These are phyloP conservation scores for Cladosporium oxysporum DNA, from an alignment of 2,329 filamentous ascomycete genomes.

Conservation along the genomic window DNA sequence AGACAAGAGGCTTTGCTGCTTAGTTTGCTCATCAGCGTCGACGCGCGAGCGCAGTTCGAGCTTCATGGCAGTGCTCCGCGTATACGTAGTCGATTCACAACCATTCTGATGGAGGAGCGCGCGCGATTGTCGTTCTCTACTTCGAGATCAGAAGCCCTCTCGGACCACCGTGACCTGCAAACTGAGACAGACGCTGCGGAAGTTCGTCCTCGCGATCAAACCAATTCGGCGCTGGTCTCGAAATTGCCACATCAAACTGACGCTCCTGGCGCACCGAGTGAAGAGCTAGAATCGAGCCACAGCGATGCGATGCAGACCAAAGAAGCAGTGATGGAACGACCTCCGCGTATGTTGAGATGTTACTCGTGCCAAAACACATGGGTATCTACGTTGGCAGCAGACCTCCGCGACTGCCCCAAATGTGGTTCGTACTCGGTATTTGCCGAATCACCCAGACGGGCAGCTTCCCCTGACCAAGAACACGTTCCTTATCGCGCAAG, in stretches of 20 bases:
- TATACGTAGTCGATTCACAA: background rate
- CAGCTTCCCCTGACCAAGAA: background rate
- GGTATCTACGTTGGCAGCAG: background rate
- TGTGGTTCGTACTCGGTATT: background rate
- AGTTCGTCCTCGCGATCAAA: background rate
- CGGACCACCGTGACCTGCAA: background rate
- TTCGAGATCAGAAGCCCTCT: background rate
- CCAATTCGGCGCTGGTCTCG: too few species aligned
- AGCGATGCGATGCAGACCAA: background rate
- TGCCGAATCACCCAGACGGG: background rate
- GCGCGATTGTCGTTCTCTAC: background rate
- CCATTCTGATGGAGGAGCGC: background rate
- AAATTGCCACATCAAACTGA: too few species aligned
- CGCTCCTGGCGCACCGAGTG: background rate
- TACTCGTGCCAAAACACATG: background rate
- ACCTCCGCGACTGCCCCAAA: background rate
- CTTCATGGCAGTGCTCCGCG: background rate
- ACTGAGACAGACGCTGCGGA: background rate
- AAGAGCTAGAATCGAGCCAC: background rate
- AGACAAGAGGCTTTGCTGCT: background rate
- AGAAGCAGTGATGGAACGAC: background rate
- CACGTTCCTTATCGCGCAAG: background rate
- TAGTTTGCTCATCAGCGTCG: constrained; percentile 4
- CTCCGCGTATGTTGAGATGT: background rate
- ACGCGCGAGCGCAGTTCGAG: background rate